phyloP scores from a whole-genome alignment of 768 basidiomycete genomes.

The Boletus reticuloceps region DNA sequence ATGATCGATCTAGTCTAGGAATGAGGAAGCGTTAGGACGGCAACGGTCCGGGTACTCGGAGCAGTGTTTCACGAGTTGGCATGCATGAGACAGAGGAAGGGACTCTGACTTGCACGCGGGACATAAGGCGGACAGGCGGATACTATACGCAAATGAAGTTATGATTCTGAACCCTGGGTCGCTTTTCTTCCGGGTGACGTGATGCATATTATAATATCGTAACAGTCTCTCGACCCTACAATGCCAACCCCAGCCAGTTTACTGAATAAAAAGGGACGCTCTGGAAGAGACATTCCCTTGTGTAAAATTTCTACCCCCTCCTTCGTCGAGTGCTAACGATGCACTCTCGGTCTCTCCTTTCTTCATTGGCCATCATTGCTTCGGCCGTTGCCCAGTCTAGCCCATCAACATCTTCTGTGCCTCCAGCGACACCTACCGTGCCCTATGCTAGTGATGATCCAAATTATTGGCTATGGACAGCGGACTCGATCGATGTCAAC shows the following conservation, averaged over 20 bases:
- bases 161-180: too few relatives aligned
- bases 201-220: not conserved
- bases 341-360: constrained; percentile 33
- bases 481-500: constrained; percentile 16
- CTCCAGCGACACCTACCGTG: constrained; percentile 40
- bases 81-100: too few relatives aligned
- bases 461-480: constrained; percentile 43
- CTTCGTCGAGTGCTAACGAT: constrained; percentile 18
- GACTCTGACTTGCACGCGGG: too few relatives aligned
- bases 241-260: too few relatives aligned
- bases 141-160: too few relatives aligned
- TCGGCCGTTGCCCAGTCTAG: constrained; percentile 17
- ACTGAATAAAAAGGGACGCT: constrained; percentile 23
- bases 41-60: too few relatives aligned
- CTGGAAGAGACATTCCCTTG: not conserved
- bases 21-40: too few relatives aligned
- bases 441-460: constrained; percentile 45
- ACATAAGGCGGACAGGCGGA: too few relatives aligned
- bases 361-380: constrained; percentile 16
- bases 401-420: not conserved
- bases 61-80: too few relatives aligned
- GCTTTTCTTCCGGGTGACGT: too few relatives aligned
- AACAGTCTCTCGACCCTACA: constrained; percentile 3
- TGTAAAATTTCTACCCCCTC: constrained; percentile 21
- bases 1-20: too few relatives aligned